Evolutionary conservation across 768 basidiomycete genomes (phyloP), one percentile per base, ranked within the genome.

Genomic region (Boletus pseudopeckii): DNA sequence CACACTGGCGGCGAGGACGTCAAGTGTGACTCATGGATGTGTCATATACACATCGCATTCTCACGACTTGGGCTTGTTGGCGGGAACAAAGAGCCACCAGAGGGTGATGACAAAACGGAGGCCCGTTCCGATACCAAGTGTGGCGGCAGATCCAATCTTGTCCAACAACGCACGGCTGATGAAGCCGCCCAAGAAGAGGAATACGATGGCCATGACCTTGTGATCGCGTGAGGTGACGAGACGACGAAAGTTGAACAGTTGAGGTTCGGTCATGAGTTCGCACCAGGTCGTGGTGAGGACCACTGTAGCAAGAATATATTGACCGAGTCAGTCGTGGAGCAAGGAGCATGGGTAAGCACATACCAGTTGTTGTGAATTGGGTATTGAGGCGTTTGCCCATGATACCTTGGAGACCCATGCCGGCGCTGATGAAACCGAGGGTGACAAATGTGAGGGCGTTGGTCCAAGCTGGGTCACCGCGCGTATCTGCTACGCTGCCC

Each of bases 251-350:
- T 76, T 63, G 76, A 93, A 87, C 20, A 95, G 80, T 44, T 80
- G 71, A 0, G 91, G 91, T 67, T 92, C 90, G 46, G 85, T 84
- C 78, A 89, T 79, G 45, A 94, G 80, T 62, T 94, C 92, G 59
- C 91, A 90, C 90, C 90, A 94, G 52, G 92, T 80, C 17, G 88
- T 90, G 15, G 92, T 94, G 10, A 94, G 76, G 41, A 92, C 89
- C 58, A 92, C 89, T 84, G 66, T 20, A 24, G 5, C 1, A 36
- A 24, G 3, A n/a, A 38, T 17, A 11, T 8, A 9, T 28, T 26
- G 24, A 26, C 24, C 24, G 41, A 9, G 53, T 62, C 10, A 50
- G 43, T 15, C n/a, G 15, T 42, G 53, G 28, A 9, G 8, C 28
- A 9, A 9, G 28, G 28, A 7, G 28, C 1, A 9, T 28, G 28